A percentile compares a stretch with the other conserved stretches of the same genome.
phyloP scores from a whole-genome alignment of 768 basidiomycete species.

The Russula lepida region DNA sequence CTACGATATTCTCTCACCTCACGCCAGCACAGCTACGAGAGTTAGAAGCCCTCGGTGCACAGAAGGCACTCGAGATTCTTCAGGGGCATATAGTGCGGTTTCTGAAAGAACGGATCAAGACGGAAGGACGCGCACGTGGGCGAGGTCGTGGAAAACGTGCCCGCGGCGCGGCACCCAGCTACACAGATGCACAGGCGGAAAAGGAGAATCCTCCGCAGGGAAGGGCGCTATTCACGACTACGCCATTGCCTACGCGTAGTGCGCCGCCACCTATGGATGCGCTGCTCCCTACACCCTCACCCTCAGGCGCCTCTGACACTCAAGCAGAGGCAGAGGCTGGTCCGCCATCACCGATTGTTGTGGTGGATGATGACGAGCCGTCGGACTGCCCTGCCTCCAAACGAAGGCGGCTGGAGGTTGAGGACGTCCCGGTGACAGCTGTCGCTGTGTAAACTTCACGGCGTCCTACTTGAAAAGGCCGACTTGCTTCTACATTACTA shows the following conservation, averaged over 20 bases:
- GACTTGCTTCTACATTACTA: slow-evolving; percentile 1
- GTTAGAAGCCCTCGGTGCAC: slow-evolving; percentile 72
- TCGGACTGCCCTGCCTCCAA: slow-evolving; percentile 47
- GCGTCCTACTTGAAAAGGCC: not conserved
- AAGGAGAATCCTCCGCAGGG: slow-evolving; percentile 7
- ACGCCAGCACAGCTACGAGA: slow-evolving; percentile 64
- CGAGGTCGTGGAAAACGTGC: slow-evolving; percentile 22
- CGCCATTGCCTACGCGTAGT: slow-evolving; percentile 9
- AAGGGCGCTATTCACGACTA: slow-evolving; percentile 15
- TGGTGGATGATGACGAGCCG: slow-evolving; percentile 48
- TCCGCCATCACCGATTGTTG: slow-evolving; percentile 46
- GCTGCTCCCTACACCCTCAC: slow-evolving; percentile 31
- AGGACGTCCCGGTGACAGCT: slow-evolving; percentile 1
- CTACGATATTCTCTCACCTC: slow-evolving; percentile 73
- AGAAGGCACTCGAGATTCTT: slow-evolving; percentile 71
- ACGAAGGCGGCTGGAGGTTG: slow-evolving; percentile 36
- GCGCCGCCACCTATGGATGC: slow-evolving; percentile 18
- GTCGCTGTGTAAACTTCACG: slow-evolving; percentile 2
- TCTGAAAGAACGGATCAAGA: slow-evolving; percentile 62
- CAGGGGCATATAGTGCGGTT: slow-evolving; percentile 81
- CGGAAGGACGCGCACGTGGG: slow-evolving; percentile 28
- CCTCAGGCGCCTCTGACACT: slow-evolving; percentile 7
- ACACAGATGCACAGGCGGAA: not conserved
- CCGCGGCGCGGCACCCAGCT: slow-evolving; percentile 15
- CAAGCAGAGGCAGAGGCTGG: slow-evolving; percentile 25